Evolutionary conservation across 495 filamentous ascomycete genomes (phyloP).

Genomic region (Cercophora newfieldiana): DNA sequence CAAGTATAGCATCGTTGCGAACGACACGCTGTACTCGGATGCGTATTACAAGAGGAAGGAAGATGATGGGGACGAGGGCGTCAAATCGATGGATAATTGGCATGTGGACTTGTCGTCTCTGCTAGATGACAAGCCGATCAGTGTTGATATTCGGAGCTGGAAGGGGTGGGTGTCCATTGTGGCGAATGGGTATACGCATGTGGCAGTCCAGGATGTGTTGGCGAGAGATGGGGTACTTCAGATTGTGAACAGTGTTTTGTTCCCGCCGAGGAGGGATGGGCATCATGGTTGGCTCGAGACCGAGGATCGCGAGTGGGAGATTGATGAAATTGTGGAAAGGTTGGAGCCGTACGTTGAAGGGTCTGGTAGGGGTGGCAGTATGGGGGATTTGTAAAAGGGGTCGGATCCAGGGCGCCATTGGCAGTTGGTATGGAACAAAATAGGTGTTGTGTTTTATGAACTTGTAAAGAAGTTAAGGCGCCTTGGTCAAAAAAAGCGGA

Average conservation of each 20-base stretch:
- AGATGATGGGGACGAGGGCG: slow-evolving; percentile 16
- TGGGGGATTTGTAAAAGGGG: slow-evolving; percentile 21
- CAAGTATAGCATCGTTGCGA: slow-evolving; percentile 73
- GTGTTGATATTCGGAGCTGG: slow-evolving; percentile 66
- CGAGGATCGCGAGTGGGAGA: slow-evolving; percentile 12
- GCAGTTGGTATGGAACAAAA: neutral
- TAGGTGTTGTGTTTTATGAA: neutral
- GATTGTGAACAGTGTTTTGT: slow-evolving; percentile 65
- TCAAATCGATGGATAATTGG: slow-evolving; percentile 26
- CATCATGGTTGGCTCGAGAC: neutral
- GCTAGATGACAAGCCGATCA: slow-evolving; percentile 58
- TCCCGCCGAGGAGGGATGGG: slow-evolving; percentile 61
- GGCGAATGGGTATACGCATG: slow-evolving; percentile 65
- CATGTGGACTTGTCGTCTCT: slow-evolving; percentile 70
- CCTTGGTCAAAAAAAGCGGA: neutral
- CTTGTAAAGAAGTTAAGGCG: no score
- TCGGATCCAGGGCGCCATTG: neutral
- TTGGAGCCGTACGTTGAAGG: slow-evolving; percentile 30
- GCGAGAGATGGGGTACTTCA: slow-evolving; percentile 77
- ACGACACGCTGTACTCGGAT: slow-evolving; percentile 81
- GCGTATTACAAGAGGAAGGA: slow-evolving; percentile 57
- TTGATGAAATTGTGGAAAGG: slow-evolving; percentile 31
- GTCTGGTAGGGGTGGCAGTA: neutral
- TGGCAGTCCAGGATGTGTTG: slow-evolving; percentile 65
- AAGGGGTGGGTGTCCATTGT: slow-evolving; percentile 63